A percentile compares a stretch with the other conserved stretches of the same genome.
Conservation (phyloP, 2,329 filamentous ascomycete genomes). For the Leptographium flavum region DNA sequence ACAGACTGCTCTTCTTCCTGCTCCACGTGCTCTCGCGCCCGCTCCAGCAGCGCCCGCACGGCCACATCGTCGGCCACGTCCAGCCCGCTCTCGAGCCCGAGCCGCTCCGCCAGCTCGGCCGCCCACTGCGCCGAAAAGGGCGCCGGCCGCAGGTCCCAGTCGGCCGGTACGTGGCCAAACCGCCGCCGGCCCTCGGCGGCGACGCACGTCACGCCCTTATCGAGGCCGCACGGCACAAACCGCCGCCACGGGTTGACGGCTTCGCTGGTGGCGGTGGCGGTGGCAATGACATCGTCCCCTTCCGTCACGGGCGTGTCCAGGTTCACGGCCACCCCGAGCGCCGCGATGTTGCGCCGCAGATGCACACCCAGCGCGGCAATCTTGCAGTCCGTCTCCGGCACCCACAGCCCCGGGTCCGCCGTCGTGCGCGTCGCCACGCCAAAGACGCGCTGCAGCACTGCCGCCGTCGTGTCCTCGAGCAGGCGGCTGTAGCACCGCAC, state of each 20-base stretch:
- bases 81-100: constrained; percentile 6
- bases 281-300: constrained; percentile 8
- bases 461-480: constrained; percentile 64
- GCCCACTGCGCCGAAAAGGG: constrained; percentile 10
- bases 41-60: constrained; percentile 2
- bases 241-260: constrained; percentile 41
- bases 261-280: constrained; percentile 15
- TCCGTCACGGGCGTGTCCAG: constrained; percentile 40
- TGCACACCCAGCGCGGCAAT: constrained; percentile 91
- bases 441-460: constrained; percentile 40
- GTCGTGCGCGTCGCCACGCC: constrained; percentile 49
- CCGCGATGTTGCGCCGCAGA: constrained; percentile 67
- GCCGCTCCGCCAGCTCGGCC: constrained; percentile 1
- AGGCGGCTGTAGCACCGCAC: constrained; percentile 65
- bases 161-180: constrained; percentile 6
- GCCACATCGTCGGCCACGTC: constrained; percentile 4
- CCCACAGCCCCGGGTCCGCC: constrained; percentile 78
- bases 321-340: constrained; percentile 74
- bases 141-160: constrained; percentile 7
- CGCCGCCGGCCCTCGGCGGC: constrained; percentile 27
- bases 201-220: constrained; percentile 66
- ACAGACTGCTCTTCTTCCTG: background rate
- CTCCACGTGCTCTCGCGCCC: constrained; percentile 1
- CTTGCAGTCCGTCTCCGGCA: constrained; percentile 42
- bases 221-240: constrained; percentile 82